A percentile compares a stretch with the other conserved stretches of the same genome.
phyloP scores from a whole-genome alignment of 208 protist species.

The Leishmania gerbilli region DNA sequence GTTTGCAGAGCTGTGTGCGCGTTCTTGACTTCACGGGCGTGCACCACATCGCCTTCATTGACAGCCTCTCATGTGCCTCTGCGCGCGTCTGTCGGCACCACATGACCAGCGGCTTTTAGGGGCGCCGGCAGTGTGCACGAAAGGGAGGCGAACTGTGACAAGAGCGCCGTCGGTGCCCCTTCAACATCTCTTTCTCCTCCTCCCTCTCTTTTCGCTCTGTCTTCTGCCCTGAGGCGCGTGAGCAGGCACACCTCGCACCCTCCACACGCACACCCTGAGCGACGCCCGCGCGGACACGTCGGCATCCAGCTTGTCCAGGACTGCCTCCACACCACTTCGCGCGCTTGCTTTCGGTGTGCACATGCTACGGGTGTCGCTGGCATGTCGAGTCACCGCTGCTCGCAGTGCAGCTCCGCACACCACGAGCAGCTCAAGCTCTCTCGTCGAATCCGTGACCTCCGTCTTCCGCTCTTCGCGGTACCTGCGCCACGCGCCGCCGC shows the following conservation, averaged over 20 bases:
- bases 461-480: slow-evolving; percentile 38
- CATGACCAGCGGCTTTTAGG: background rate
- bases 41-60: background rate
- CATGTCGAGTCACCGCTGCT: background rate
- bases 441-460: slow-evolving; percentile 14
- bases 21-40: background rate
- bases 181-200: background rate
- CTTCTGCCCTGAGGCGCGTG: background rate
- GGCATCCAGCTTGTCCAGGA: background rate
- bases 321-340: background rate
- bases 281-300: background rate
- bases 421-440: background rate
- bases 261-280: background rate
- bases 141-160: background rate
- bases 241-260: background rate
- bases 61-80: background rate
- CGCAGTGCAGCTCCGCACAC: background rate
- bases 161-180: background rate
- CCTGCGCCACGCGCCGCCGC: slow-evolving; percentile 67
- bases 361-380: slow-evolving; percentile 3
- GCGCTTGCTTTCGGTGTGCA: background rate
- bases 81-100: background rate
- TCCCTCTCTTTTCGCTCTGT: background rate
- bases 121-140: too few species aligned
- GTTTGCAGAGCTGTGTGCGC: background rate